Evolutionary conservation across 495 filamentous ascomycete species (phyloP).

Genomic region (Arthonia radiata): DNA sequence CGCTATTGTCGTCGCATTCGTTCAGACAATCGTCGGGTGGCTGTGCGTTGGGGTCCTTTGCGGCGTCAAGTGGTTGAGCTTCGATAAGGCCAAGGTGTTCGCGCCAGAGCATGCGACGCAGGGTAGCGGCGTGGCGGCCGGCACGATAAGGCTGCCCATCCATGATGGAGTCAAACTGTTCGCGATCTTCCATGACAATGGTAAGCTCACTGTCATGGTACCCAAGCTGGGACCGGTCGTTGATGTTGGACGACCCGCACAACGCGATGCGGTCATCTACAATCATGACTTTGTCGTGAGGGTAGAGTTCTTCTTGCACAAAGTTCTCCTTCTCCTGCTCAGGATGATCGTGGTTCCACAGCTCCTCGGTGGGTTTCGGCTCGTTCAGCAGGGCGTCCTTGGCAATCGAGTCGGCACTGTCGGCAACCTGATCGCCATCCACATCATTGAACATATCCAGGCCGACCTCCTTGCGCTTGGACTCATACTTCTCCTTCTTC

Average conservation of each 20-base stretch:
- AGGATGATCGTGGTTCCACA: constrained; percentile 39
- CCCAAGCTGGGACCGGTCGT: constrained; percentile 78
- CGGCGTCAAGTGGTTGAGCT: constrained; percentile 45
- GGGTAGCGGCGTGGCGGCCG: constrained; percentile 49
- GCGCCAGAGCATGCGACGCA: constrained; percentile 70
- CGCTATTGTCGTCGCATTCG: constrained; percentile 31
- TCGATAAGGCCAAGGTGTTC: constrained; percentile 74
- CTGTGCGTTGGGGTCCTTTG: constrained; percentile 52
- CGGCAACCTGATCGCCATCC: constrained; percentile 14
- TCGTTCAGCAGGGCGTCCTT: constrained; percentile 56
- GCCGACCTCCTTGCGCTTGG: constrained; percentile 13
- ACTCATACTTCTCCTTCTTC: constrained; percentile 40
- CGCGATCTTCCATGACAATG: constrained; percentile 73
- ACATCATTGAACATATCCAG: constrained; percentile 8
- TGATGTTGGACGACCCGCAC: constrained; percentile 77
- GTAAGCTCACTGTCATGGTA: constrained; percentile 80
- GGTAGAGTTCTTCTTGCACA: constrained; percentile 84
- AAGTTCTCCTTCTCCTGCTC: constrained; percentile 62
- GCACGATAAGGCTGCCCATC: constrained; percentile 51
- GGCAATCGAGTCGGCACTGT: constrained; percentile 44
- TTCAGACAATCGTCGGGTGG: constrained; percentile 56
- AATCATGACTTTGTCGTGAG: constrained; percentile 47
- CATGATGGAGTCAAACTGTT: constrained; percentile 50
- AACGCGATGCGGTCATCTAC: constrained; percentile 56
- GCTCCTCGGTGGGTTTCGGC: constrained; percentile 37